Percentiles rank a stretch among this genome's conserved stretches.
Conservation (phyloP, 2,329 filamentous ascomycete genomes). For the Periglandula ipomoeae region DNA sequence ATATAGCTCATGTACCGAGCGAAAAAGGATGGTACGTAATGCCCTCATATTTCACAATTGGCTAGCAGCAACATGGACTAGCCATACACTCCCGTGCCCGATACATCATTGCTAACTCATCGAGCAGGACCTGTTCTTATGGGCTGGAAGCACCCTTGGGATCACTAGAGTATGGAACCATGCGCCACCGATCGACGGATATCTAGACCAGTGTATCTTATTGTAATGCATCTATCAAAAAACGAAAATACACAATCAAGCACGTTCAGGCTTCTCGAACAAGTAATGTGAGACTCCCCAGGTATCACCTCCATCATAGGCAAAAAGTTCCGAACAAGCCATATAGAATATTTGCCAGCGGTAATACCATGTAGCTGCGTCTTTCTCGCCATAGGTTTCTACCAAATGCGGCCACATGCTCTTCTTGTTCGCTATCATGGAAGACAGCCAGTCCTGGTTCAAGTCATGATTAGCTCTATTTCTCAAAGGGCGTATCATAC, state of each 20-base stretch:
- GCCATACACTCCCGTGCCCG: background rate
- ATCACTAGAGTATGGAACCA: constrained; percentile 54
- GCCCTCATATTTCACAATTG: too few relatives aligned
- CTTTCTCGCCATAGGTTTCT: constrained; percentile 54
- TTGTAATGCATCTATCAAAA: background rate
- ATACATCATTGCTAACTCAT: background rate
- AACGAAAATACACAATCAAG: constrained; percentile 1
- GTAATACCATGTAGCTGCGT: constrained; percentile 55
- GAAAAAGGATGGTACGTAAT: constrained; percentile 72
- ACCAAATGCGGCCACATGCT: constrained; percentile 54
- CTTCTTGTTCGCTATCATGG: constrained; percentile 48
- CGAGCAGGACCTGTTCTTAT: constrained; percentile 60
- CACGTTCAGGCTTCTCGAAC: constrained; percentile 46
- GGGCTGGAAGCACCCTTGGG: constrained; percentile 95
- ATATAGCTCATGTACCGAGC: constrained; percentile 88
- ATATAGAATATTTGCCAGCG: constrained; percentile 66
- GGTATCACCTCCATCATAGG: constrained; percentile 53
- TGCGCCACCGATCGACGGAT: background rate
- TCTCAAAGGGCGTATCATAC: background rate
- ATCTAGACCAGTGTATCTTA: background rate
- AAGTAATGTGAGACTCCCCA: constrained; percentile 61
- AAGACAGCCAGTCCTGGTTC: constrained; percentile 53
- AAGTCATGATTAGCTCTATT: background rate
- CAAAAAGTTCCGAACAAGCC: constrained; percentile 62
- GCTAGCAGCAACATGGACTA: too few relatives aligned